Evolutionary conservation across 495 filamentous ascomycete species (phyloP), one percentile per base, ranked within the genome.

Genomic region (Xylaria grammica): DNA sequence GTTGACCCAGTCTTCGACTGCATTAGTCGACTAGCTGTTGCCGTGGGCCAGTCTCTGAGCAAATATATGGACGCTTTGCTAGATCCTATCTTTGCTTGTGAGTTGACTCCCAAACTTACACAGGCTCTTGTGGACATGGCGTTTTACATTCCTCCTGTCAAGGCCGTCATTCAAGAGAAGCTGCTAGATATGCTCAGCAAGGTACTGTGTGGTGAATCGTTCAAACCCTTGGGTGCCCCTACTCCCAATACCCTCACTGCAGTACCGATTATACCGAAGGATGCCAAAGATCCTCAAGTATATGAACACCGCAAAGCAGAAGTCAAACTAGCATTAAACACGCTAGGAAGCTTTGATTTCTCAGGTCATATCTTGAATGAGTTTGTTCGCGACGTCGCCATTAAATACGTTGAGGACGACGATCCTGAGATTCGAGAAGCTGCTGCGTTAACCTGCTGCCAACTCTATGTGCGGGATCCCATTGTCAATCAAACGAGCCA

Each of bases 111-210:
- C 66, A 92, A 95, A 54, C 84, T 99, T 20, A 97, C 92, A 0
- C 94, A 98, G 73, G 95, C 95, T 15, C 80, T 99, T 53, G 93
- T 97, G 22, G 95, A 98, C 72, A 96, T 99, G 91, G 94, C 95
- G 44, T 95, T 97, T 72, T 98, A 98, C 73, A 96, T 99, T 53
- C 94, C 95, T 0, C 95, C 96, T 1, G 90, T 97, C 66, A 94
- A 96, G 75, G 83, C 88, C 29, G 92, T 85, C 11, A 97, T 99
- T 44, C 95, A 99, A 74, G 94, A 97, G 65, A 89, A 91, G 62
- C 83, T 99, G 38, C 85, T 99, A 32, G 91, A 99, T 71, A 92
- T 98, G 86, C 83, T 99, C 5, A 97, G 95, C 78, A 89, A 92
- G 67, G 92, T 97, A 29, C 86, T 99, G 1, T 94, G 92, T 67